phyloP scores from a whole-genome alignment of 2,329 filamentous ascomycete genomes.

The Alternaria tenuissima region DNA sequence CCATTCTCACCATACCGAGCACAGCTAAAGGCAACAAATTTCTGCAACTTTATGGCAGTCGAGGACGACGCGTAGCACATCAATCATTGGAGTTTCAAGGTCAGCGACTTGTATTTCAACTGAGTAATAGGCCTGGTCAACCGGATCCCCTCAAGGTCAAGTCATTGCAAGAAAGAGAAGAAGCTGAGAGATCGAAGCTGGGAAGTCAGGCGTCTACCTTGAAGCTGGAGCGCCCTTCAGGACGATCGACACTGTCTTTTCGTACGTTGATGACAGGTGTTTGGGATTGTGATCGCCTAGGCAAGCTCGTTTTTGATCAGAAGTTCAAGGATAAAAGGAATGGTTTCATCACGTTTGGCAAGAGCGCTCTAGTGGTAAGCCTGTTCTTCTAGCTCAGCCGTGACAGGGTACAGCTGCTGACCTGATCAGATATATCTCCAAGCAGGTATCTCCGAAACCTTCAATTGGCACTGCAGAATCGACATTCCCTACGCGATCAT shows the following conservation, averaged over 20 bases:
- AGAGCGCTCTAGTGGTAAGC: slow-evolving; percentile 41
- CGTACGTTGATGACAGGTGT: slow-evolving; percentile 48
- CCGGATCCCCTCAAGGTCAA: slow-evolving; percentile 36
- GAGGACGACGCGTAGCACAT: slow-evolving; percentile 15
- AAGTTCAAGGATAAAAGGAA: slow-evolving; percentile 53
- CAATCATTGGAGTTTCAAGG: slow-evolving; percentile 17
- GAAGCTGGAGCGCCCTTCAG: slow-evolving; percentile 12
- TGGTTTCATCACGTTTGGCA: slow-evolving; percentile 51
- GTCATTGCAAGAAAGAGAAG: slow-evolving; percentile 35
- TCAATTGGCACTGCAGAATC: slow-evolving; percentile 44
- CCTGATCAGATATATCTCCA: slow-evolving; percentile 21
- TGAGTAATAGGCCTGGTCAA: slow-evolving; percentile 31
- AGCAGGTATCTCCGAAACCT: background rate
- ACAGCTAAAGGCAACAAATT: slow-evolving; percentile 54
- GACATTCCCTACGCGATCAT: slow-evolving; percentile 56
- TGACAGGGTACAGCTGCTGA: background rate
- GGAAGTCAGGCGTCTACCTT: slow-evolving; percentile 8
- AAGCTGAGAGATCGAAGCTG: slow-evolving; percentile 23
- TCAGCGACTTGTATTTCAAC: slow-evolving; percentile 20
- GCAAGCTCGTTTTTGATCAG: slow-evolving; percentile 50
- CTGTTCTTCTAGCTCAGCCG: background rate
- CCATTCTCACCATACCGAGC: slow-evolving; percentile 58
- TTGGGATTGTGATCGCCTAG: slow-evolving; percentile 51
- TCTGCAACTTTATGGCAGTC: slow-evolving; percentile 46
- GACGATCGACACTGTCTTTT: slow-evolving; percentile 36